Evolutionary conservation across 2,329 filamentous ascomycete genomes (phyloP).

Genomic region (Drechslerella dactyloides): DNA sequence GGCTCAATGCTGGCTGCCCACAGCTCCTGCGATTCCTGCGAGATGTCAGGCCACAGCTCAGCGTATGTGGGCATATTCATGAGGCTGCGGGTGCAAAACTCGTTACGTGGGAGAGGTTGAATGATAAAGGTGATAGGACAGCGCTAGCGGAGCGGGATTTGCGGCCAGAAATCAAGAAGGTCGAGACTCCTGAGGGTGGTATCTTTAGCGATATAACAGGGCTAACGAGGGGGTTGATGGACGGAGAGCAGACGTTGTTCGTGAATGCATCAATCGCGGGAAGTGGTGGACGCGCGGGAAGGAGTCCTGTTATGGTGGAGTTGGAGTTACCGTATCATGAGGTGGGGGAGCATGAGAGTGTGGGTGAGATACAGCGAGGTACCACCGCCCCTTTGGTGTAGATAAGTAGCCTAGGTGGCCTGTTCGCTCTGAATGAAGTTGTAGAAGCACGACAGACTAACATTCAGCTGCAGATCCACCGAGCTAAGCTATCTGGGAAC

Average conservation of each 20-base stretch:
- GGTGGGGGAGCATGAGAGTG: neutral
- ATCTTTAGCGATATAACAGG: conserved; percentile 22
- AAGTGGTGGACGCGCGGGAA: conserved; percentile 19
- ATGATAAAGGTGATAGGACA: neutral
- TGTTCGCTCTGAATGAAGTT: neutral
- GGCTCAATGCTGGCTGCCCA: conserved; percentile 65
- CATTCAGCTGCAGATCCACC: no score
- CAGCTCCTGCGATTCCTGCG: conserved; percentile 66
- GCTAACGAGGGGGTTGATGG: conserved; percentile 9
- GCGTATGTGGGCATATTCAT: conserved; percentile 77
- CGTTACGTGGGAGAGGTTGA: conserved; percentile 67
- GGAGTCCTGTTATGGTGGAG: conserved; percentile 35
- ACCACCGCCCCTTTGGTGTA: neutral
- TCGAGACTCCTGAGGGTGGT: conserved; percentile 11
- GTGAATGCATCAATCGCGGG: conserved; percentile 42
- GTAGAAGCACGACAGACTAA: no score
- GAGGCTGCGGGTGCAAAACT: conserved; percentile 69
- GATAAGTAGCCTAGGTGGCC: neutral
- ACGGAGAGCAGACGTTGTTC: conserved; percentile 29
- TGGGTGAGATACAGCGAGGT: neutral
- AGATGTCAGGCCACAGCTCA: conserved; percentile 68
- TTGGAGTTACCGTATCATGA: conserved; percentile 24
- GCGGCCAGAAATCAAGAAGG: neutral
- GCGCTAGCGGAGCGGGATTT: conserved; percentile 9
- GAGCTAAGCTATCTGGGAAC: conserved; percentile 16